These are phyloP conservation scores for Diaporthe sp. DNA, from an alignment of 2,329 filamentous ascomycete genomes.

Conservation along the genomic window DNA sequence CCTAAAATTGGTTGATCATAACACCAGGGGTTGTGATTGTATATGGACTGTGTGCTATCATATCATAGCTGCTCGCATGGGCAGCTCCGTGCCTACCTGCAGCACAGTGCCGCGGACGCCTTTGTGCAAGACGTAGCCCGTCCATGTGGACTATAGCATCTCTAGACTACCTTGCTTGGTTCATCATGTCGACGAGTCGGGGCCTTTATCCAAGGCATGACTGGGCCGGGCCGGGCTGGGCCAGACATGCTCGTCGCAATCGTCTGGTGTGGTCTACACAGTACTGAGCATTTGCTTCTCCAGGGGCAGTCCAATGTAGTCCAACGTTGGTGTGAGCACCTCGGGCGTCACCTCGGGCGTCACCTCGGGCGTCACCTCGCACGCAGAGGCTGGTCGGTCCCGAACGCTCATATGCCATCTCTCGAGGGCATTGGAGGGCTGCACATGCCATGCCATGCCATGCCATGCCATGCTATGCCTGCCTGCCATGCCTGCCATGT, in stretches of 20 bases:
- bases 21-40: conserved; percentile 13
- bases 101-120: not conserved
- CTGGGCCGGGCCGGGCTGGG: not conserved
- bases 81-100: not conserved
- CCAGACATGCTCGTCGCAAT: not conserved
- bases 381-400: conserved; percentile 6
- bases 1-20: conserved; percentile 25
- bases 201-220: not conserved
- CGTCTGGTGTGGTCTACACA: not conserved
- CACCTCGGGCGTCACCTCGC: not conserved
- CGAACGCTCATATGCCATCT: conserved; percentile 1
- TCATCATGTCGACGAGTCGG: not conserved
- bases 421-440: not conserved
- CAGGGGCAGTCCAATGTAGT: not conserved
- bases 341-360: not conserved
- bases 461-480: conserved; percentile 3
- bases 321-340: not conserved
- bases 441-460: conserved; percentile 6
- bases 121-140: not conserved
- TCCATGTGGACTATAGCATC: not conserved
- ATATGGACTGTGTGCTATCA: conserved; percentile 11
- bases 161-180: not conserved
- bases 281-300: not conserved
- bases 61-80: conserved; percentile 3
- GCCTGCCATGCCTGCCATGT: conserved; percentile 7